Conservation (phyloP, 2,329 filamentous ascomycete genomes). For the Ophiostoma sp. region DNA sequence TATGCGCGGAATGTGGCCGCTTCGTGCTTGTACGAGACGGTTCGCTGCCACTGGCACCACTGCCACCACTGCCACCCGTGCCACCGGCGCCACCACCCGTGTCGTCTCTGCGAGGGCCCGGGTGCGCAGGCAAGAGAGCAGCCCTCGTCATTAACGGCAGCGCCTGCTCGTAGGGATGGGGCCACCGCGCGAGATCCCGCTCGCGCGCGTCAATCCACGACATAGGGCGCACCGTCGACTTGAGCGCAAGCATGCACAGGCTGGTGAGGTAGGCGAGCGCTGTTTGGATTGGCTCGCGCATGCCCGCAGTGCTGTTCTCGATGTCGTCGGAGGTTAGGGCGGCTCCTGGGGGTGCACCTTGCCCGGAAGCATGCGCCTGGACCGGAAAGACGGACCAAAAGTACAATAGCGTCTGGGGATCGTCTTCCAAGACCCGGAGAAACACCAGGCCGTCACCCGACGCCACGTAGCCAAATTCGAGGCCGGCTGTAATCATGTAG, state of each 20-base stretch:
- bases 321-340: neutral
- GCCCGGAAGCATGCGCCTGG: neutral
- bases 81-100: slow-evolving; percentile 7
- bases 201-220: slow-evolving; percentile 12
- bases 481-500: slow-evolving; percentile 21
- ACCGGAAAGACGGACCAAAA: slow-evolving; percentile 15
- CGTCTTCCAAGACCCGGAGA: slow-evolving; percentile 17
- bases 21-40: neutral
- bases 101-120: no score
- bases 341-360: neutral
- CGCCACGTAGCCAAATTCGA: slow-evolving; percentile 21
- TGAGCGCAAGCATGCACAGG: slow-evolving; percentile 9
- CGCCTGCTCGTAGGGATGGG: neutral
- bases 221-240: neutral
- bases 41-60: neutral
- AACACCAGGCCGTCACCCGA: slow-evolving; percentile 20
- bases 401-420: slow-evolving; percentile 20
- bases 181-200: slow-evolving; percentile 12
- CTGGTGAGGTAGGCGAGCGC: slow-evolving; percentile 17
- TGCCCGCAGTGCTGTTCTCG: no score
- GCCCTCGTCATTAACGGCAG: neutral
- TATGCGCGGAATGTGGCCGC: slow-evolving; percentile 6
- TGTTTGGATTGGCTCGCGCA: slow-evolving; percentile 8
- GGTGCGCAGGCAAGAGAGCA: slow-evolving; percentile 1
- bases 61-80: slow-evolving; percentile 1